Base-by-base conservation (phyloP, 2,329 filamentous ascomycete genomes). In the Passalora sequoiae region DNA sequence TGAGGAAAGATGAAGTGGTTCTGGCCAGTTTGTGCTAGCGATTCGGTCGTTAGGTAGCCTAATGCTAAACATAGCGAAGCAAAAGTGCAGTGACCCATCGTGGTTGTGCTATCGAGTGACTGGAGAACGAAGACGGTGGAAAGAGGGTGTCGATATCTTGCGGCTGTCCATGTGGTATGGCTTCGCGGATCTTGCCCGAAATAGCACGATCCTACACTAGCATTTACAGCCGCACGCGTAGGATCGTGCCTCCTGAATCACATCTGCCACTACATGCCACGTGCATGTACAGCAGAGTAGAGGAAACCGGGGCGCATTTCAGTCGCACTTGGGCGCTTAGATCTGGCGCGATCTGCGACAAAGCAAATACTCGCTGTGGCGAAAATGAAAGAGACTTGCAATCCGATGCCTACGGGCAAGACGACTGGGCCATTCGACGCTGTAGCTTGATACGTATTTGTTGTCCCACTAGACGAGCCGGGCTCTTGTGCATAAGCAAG, bases 1-100 rank as follows among this genome's bases (percentile, higher is more conserved):
- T 8, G 32, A 12, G 32, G 32, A 13, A 20, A 20, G 32, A 36
- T 24, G 19, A 36, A 36, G 13, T 36, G 32, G 13, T 36, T 36
- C 9, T 36, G 17, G 4, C 32, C 19, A n/a, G n/a, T n/a, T 13
- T 36, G 32, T 7, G 19, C 32, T 4, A 36, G 32, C 29, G 7
- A n/a, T 3, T 10, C 8, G 8, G 29, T 4, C 16, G 29, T 15
- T 8, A 32, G 29, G 15, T 4, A 32, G 3, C 12, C 15, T 15
- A 32, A 16, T 8, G 8, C 16, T 15, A 15, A 6, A 6, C 6
- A 27, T 6, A 27, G 24, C 24, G 24, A 27, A 6, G 6, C 6
- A 6, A 12, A 6, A 7, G 24, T 27, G 24, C 24, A 7, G 24
- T 27, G 12, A 12, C 12, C 6, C 24, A 27, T 27, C 6, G 6